These are phyloP conservation scores for Aspergillus neotritici DNA, from an alignment of 2,329 filamentous ascomycete species.

Conservation along the genomic window DNA sequence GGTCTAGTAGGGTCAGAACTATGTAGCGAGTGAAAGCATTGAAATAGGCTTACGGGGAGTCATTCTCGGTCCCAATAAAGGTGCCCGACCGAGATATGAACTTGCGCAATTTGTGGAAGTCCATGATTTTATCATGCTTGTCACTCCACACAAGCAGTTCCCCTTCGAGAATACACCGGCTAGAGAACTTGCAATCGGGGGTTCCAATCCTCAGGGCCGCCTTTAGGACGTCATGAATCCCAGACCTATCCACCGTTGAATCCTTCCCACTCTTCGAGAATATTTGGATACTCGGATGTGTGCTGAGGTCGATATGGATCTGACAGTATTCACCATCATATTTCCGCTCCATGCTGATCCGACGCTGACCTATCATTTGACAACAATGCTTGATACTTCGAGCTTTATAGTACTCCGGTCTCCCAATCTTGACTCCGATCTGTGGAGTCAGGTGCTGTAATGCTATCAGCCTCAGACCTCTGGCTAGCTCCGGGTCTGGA, in stretches of 20 bases:
- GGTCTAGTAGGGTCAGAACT: conserved; percentile 29
- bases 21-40: background rate
- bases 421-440: conserved; percentile 59
- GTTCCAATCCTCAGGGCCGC: conserved; percentile 59
- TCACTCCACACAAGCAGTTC: conserved; percentile 77
- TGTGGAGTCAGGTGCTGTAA: conserved; percentile 47
- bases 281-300: conserved; percentile 59
- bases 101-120: conserved; percentile 77
- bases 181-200: conserved; percentile 53
- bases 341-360: conserved; percentile 72
- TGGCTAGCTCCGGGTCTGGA: conserved; percentile 29
- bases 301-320: conserved; percentile 68
- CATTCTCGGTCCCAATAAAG: conserved; percentile 61
- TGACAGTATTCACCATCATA: conserved; percentile 89
- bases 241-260: conserved; percentile 64
- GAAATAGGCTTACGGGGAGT: conserved; percentile 55
- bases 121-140: conserved; percentile 57
- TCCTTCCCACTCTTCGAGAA: conserved; percentile 93
- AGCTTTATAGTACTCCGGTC: conserved; percentile 60
- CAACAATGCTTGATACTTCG: conserved; percentile 70
- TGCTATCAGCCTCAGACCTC: conserved; percentile 29
- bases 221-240: conserved; percentile 59
- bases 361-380: conserved; percentile 54
- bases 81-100: conserved; percentile 68
- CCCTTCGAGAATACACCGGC: conserved; percentile 72